phyloP scores from a whole-genome alignment of 805 yeast species.

The Myxozyma monticola region DNA sequence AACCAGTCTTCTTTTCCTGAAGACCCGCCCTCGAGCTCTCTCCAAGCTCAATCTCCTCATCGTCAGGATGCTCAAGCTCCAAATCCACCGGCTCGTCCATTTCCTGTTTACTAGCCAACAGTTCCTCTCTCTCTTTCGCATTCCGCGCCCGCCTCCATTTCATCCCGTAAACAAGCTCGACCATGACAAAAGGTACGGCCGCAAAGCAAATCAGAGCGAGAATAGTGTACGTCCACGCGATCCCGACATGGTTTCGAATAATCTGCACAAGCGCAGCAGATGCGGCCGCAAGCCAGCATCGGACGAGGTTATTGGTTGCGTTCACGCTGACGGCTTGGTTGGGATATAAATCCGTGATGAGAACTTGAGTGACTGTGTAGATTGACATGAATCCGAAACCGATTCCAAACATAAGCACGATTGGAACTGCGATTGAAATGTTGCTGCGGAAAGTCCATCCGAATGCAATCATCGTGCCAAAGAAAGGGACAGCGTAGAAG shows the following conservation, averaged over 20 bases:
- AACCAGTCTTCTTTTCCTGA: too few species aligned
- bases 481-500: not conserved
- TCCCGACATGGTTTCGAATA: slow-evolving; percentile 58
- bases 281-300: slow-evolving; percentile 74
- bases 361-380: slow-evolving; percentile 52
- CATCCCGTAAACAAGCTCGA: slow-evolving; percentile 5
- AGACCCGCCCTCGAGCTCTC: too few species aligned
- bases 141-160: slow-evolving; percentile 8
- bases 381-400: slow-evolving; percentile 18
- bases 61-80: too few species aligned
- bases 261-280: slow-evolving; percentile 64
- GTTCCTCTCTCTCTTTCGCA: too few species aligned
- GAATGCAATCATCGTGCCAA: slow-evolving; percentile 14
- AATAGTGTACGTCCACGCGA: slow-evolving; percentile 80
- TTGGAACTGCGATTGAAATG: slow-evolving; percentile 24
- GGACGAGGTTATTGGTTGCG: slow-evolving; percentile 65
- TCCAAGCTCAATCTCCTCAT: too few species aligned
- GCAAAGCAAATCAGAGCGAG: slow-evolving; percentile 46
- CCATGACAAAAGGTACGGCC: slow-evolving; percentile 1
- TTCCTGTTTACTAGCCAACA: too few species aligned
- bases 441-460: slow-evolving; percentile 28
- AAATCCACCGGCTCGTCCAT: too few species aligned
- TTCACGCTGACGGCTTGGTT: slow-evolving; percentile 69
- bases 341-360: slow-evolving; percentile 78
- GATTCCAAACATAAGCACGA: slow-evolving; percentile 16